phyloP scores from a whole-genome alignment of 1,139 yeast genomes.

The Nakaseomyces uthaithaninus region DNA sequence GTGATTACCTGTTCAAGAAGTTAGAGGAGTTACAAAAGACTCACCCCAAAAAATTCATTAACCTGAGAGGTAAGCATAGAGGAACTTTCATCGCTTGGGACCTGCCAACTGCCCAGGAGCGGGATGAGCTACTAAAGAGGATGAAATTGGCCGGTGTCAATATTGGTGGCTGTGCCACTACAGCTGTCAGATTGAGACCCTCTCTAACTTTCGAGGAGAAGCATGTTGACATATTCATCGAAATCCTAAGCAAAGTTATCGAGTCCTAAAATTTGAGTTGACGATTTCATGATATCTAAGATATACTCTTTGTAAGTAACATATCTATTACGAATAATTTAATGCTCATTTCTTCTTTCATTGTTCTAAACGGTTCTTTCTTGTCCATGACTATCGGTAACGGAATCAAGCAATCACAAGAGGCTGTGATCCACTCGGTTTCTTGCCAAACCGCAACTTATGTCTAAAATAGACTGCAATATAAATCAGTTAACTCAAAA shows the following conservation, averaged over 20 bases:
- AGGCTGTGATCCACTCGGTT: too few species aligned
- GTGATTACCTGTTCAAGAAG: conserved; percentile 47
- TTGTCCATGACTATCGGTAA: too few species aligned
- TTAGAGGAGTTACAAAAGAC: conserved; percentile 39
- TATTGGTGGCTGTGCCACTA: conserved; percentile 67
- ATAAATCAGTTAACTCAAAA: too few species aligned
- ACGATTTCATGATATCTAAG: too few species aligned
- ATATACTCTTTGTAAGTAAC: too few species aligned
- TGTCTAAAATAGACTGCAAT: too few species aligned
- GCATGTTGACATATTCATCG: conserved; percentile 56
- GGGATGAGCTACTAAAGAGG: conserved; percentile 45
- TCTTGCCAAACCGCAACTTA: too few species aligned
- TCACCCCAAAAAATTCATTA: conserved; percentile 40
- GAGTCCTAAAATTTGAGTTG: conserved; percentile 1
- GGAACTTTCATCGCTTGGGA: conserved; percentile 79
- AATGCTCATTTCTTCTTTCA: too few species aligned
- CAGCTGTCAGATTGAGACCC: conserved; percentile 62
- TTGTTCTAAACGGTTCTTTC: too few species aligned
- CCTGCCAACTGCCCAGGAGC: conserved; percentile 38
- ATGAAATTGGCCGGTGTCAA: conserved; percentile 54
- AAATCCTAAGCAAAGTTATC: conserved; percentile 35
- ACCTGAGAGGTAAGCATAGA: conserved; percentile 58
- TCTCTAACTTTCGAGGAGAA: conserved; percentile 56
- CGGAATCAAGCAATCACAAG: too few species aligned
- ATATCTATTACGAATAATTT: too few species aligned